Conservation (phyloP, 2,329 filamentous ascomycete species). For the Trichoderma endophyticum region DNA sequence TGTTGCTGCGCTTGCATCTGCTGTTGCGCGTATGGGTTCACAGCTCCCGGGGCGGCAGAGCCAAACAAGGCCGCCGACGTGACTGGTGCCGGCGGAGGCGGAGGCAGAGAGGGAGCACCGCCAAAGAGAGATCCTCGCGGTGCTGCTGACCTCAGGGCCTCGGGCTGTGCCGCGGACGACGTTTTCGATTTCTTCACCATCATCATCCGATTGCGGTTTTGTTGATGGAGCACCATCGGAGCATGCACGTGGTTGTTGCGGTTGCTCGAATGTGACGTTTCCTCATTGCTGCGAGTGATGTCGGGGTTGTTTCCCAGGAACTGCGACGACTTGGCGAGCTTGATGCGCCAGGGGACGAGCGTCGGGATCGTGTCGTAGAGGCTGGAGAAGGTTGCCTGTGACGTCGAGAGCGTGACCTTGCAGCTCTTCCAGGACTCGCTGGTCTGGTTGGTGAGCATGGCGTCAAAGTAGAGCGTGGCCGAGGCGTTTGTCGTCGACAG, state of each 20-base stretch:
- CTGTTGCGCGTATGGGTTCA: neutral
- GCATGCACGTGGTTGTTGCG: neutral
- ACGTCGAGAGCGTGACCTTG: conserved; percentile 60
- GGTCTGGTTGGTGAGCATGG: conserved; percentile 59
- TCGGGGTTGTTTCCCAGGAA: conserved; percentile 21
- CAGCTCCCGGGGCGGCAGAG: neutral
- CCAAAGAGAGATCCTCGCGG: neutral
- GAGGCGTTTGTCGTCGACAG: conserved; percentile 55
- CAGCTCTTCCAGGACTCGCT: conserved; percentile 62
- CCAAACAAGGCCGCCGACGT: neutral
- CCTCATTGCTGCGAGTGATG: conserved; percentile 40
- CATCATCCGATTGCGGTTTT: neutral
- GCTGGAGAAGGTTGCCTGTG: conserved; percentile 56
- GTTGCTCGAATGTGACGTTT: conserved; percentile 22
- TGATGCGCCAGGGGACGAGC: conserved; percentile 56
- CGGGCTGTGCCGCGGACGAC: neutral
- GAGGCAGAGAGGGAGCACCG: neutral
- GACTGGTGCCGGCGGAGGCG: neutral
- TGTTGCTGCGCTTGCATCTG: too few relatives aligned
- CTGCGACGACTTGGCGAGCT: conserved; percentile 34
- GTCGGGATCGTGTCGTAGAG: conserved; percentile 54
- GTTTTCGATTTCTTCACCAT: neutral
- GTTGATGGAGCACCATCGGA: neutral
- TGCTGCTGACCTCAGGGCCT: neutral
- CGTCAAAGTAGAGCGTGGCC: conserved; percentile 58